A percentile compares a stretch with the other conserved stretches of the same genome.
Evolutionary conservation across 345 rosid species (phyloP).

Genomic region (Eucalyptus tenuipes): DNA sequence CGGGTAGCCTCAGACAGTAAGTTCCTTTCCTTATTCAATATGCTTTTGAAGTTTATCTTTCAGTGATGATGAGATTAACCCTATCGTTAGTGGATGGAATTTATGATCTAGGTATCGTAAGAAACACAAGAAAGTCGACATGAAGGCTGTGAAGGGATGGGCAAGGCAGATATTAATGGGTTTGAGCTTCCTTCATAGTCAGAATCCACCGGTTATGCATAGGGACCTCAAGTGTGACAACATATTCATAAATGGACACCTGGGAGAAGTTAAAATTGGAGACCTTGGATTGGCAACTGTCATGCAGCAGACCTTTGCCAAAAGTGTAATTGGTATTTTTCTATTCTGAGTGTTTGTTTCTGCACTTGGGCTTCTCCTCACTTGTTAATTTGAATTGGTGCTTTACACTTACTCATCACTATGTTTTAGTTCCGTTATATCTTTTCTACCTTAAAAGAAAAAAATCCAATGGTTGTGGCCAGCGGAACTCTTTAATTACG

Average conservation of each 20-base stretch:
- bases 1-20: conserved; percentile 89
- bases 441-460: neutral
- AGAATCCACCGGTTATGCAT: conserved; percentile 79
- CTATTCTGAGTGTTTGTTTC: neutral
- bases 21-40: conserved; percentile 13
- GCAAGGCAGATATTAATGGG: conserved; percentile 83
- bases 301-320: conserved; percentile 83
- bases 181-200: conserved; percentile 68
- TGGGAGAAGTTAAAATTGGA: conserved; percentile 95
- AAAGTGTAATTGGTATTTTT: conserved; percentile 77
- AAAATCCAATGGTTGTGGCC: neutral
- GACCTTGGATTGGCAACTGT: conserved; percentile 93
- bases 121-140: conserved; percentile 79
- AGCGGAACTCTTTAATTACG: neutral
- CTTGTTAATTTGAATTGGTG: neutral
- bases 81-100: conserved; percentile 7
- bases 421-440: neutral
- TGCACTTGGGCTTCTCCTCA: neutral
- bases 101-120: conserved; percentile 58
- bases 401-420: neutral
- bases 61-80: conserved; percentile 3
- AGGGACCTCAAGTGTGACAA: conserved; percentile 96
- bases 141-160: conserved; percentile 88
- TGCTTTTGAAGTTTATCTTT: neutral
- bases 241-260: conserved; percentile 88